Base-by-base conservation (phyloP, 1,284 basidiomycete species). In the Phenoliferia sp. region DNA sequence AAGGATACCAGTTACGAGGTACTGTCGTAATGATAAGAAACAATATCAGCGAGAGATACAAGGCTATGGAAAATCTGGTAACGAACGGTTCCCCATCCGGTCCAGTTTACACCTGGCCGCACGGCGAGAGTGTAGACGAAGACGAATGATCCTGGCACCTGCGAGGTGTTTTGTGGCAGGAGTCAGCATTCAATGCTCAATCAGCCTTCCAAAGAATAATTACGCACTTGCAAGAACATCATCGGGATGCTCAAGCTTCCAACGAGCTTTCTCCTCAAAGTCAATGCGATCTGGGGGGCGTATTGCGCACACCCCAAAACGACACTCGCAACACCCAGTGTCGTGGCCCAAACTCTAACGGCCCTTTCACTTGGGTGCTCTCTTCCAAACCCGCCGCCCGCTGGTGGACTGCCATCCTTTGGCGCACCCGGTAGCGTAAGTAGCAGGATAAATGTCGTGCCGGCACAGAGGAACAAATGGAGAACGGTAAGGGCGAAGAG, bases 171-270 rank as follows among this genome's bases (percentile, higher is more conserved):
- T 15, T 35, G 12, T 48, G 39, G 6, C 19, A 50, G 3, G 26
- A 0, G 15, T 63, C 19, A 48, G 29, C 19, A 3, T n/a, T 26
- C 5, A 17, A 10, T 33, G 10, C 32, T 31, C 28, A 28, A 26
- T 34, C 31, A 59, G 16, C 3, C 16, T 31, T 1, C 2, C 4
- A n/a, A 12, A 1, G 59, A 64, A 57, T 22, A 54, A 35, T 26
- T 17, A 59, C 67, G 50, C 34, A 88, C 92, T 79, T 98, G 95
- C 29, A 99, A 89, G 57, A 86, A 82, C 95, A 99, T 97, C 85
- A 92, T 96, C 2, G 88, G 88, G 71, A 98, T 90, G 74, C 90
- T 94, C 29, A 98, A 82, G 1, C 93, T 92, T 15, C 94, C 94
- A 10, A 98, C 94, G 9, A 94, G 84, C 75, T 88, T 88, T 48